phyloP scores from a whole-genome alignment of 2,329 filamentous ascomycete genomes.

The Botryotinia narcissicola region DNA sequence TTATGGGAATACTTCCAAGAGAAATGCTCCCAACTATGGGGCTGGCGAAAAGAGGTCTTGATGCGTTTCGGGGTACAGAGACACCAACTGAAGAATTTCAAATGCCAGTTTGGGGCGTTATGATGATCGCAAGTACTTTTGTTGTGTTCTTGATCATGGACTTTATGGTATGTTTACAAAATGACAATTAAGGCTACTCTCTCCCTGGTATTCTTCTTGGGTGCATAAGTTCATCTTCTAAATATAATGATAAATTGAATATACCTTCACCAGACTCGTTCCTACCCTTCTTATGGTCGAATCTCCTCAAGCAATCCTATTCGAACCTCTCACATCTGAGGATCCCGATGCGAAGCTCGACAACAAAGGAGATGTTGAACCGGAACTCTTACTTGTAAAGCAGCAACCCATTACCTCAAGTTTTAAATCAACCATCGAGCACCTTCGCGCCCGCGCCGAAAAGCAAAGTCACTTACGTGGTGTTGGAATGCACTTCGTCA shows the following conservation, averaged over 20 bases:
- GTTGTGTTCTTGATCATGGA: conserved; percentile 19
- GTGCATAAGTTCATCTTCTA: conserved; percentile 8
- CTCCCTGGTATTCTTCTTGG: neutral
- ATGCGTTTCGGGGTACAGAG: neutral
- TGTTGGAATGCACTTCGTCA: conserved; percentile 50
- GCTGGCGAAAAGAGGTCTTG: neutral
- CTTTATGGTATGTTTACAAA: conserved; percentile 25
- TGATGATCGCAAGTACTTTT: conserved; percentile 25
- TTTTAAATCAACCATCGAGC: conserved; percentile 56
- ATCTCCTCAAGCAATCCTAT: conserved; percentile 50
- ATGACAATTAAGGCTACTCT: too few species aligned
- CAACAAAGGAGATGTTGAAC: conserved; percentile 38
- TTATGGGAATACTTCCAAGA: neutral
- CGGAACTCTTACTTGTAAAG: conserved; percentile 46
- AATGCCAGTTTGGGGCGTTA: conserved; percentile 30
- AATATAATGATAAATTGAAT: conserved; percentile 42
- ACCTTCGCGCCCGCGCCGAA: conserved; percentile 63
- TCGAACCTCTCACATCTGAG: conserved; percentile 42
- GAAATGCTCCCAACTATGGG: neutral
- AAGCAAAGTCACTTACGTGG: conserved; percentile 69
- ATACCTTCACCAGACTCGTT: conserved; percentile 59
- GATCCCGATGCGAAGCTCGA: conserved; percentile 37
- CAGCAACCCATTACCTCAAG: conserved; percentile 60
- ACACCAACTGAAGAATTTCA: conserved; percentile 6
- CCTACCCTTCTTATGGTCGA: conserved; percentile 64